Conservation (phyloP, 2,329 filamentous ascomycete genomes). For the Xylaria sp. region DNA sequence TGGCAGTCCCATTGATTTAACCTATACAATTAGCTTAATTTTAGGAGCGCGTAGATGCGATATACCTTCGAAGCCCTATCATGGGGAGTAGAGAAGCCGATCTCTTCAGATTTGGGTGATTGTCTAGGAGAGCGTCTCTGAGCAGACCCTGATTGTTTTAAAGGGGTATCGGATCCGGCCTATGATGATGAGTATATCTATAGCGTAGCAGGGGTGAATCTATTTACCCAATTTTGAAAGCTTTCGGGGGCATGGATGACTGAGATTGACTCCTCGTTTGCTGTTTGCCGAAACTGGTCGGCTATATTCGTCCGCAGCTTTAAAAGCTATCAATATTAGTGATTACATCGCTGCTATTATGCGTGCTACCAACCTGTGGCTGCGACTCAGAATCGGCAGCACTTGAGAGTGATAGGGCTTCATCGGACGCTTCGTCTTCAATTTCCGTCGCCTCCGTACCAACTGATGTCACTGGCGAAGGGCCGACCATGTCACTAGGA, state of each 20-base stretch:
- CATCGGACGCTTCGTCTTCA: conserved; percentile 78
- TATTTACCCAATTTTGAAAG: conserved; percentile 80
- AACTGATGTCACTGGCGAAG: conserved; percentile 86
- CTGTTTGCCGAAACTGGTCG: conserved; percentile 66
- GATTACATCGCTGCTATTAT: conserved; percentile 15
- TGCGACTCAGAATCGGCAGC: conserved; percentile 52
- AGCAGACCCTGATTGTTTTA: conserved; percentile 51
- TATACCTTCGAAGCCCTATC: conserved; percentile 54
- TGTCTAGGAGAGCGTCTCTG: conserved; percentile 54
- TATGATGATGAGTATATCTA: conserved; percentile 47
- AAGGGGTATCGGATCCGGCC: conserved; percentile 56
- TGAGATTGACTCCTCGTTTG: conserved; percentile 83
- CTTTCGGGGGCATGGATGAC: conserved; percentile 91
- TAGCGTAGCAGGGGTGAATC: conserved; percentile 1
- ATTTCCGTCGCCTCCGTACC: conserved; percentile 87
- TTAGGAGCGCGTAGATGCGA: conserved; percentile 10
- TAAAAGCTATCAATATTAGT: conserved; percentile 53
- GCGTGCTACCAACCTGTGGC: conserved; percentile 52
- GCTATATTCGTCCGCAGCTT: conserved; percentile 67
- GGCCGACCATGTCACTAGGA: conserved; percentile 78
- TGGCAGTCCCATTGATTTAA: conserved; percentile 57
- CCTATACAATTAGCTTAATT: conserved; percentile 41
- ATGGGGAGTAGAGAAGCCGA: conserved; percentile 51
- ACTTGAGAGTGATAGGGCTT: conserved; percentile 57
- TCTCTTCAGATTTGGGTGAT: conserved; percentile 51